Evolutionary conservation across 306 rosid genomes (phyloP), one percentile per base, ranked within the genome.

Genomic region (Corylus avellana): DNA sequence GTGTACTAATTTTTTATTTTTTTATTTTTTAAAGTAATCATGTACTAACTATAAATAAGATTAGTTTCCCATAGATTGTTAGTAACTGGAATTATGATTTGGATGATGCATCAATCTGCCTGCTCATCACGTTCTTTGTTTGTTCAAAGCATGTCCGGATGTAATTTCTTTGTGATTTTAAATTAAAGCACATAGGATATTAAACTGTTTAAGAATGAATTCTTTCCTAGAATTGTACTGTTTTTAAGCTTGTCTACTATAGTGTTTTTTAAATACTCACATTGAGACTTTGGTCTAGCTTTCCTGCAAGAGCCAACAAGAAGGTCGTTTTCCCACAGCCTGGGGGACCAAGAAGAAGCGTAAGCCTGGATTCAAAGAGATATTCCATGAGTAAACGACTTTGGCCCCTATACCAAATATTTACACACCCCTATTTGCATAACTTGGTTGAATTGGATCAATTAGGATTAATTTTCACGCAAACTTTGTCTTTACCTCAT

Each of bases 291-390:
- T 81, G 84, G 59, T 88, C 89, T 55, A 88, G 75, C 62, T 88
- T 88, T 81, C 89, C 91, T 35, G 91, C 89, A 27, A 88, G 78
- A 54, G 91, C 91, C 83, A 70, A 42, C 70, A 88, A 83, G 46
- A 88, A 76, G 77, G 91, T 88, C 1, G 89, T 88, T 81, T 85
- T 88, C 72, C 91, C 89, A 70, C 85, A 81, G 77, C 91, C 87
- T 14, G 91, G 91, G 32, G 91, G 89, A 77, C 91, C 91, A 9
- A 88, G 91, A 63, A 88, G 87, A 81, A 88, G 89, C 47, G 91
- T 85, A 76, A 88, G 91, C 87, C 91, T 88, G 89, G 86, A 85
- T n/a, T 56, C 80, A 76, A 12, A 87, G 80, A 49, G 86, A 81
- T 64, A n/a, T 76, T 78, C 75, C 16, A 69, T 62, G 46, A 73